Evolutionary conservation across 306 rosid genomes (phyloP).

Genomic region (Lotus japonicus): DNA sequence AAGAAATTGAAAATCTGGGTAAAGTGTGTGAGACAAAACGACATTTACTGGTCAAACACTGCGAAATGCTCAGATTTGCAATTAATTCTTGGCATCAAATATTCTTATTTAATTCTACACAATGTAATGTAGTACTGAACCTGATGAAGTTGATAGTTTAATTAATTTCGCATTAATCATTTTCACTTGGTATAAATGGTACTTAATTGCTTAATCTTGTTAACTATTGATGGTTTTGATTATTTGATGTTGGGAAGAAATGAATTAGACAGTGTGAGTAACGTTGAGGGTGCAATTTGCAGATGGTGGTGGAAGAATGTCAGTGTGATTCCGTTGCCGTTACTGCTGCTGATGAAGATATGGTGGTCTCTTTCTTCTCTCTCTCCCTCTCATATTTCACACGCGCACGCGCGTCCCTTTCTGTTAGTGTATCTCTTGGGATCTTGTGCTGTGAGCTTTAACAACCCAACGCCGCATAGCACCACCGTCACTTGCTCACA

Average conservation of each 20-base stretch:
- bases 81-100: too few relatives aligned
- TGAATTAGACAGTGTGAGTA: not conserved
- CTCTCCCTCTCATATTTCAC: not conserved
- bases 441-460: constrained; percentile 7
- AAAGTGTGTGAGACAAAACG: not conserved
- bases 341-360: constrained; percentile 3
- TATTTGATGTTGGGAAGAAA: not conserved
- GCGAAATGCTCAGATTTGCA: not conserved
- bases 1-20: not conserved
- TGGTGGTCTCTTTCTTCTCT: constrained; percentile 24
- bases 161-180: constrained; percentile 21
- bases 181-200: not conserved
- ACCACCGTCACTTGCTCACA: not conserved
- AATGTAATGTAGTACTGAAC: too few relatives aligned
- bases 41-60: not conserved
- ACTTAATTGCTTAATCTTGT: not conserved
- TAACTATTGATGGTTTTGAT: not conserved
- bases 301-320: constrained; percentile 37
- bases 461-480: constrained; percentile 11
- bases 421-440: not conserved
- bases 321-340: constrained; percentile 18
- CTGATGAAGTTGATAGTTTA: too few relatives aligned
- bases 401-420: not conserved
- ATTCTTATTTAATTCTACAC: too few relatives aligned
- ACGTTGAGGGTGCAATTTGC: not conserved